Conservation (phyloP, 2,329 filamentous ascomycete species). For the Colletotrichum chrysophilum region DNA sequence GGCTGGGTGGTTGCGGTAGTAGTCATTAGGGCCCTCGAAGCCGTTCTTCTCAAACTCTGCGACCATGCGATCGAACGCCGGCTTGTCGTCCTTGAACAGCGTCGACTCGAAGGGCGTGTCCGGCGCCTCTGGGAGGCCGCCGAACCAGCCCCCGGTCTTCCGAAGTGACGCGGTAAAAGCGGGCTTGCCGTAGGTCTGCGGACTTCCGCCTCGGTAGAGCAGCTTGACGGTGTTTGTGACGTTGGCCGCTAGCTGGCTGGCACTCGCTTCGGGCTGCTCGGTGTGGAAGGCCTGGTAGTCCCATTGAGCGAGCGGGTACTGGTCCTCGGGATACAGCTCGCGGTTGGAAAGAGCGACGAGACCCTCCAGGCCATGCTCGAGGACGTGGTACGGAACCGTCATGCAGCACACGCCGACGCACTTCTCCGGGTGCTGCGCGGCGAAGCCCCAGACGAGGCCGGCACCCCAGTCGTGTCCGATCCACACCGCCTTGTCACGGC, state of each 20-base stretch:
- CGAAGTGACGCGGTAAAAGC: neutral
- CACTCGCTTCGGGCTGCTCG: conserved; percentile 28
- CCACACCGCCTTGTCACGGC: conserved; percentile 47
- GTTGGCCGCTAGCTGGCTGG: conserved; percentile 23
- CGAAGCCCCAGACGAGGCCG: conserved; percentile 29
- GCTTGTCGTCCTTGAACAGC: neutral
- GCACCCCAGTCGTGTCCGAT: conserved; percentile 50
- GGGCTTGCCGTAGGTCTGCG: neutral
- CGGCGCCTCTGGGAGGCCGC: neutral
- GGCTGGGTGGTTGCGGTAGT: conserved; percentile 46
- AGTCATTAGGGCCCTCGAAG: conserved; percentile 54
- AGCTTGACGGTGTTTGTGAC: conserved; percentile 19
- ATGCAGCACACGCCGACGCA: conserved; percentile 28
- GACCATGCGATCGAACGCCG: conserved; percentile 75
- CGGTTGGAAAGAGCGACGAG: conserved; percentile 42
- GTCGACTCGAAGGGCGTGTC: neutral
- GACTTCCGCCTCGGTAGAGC: neutral
- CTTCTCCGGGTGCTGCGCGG: conserved; percentile 30
- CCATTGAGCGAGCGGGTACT: conserved; percentile 40
- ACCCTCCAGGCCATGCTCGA: conserved; percentile 44
- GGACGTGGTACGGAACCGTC: conserved; percentile 44
- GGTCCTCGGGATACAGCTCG: conserved; percentile 46
- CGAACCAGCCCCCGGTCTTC: conserved; percentile 24
- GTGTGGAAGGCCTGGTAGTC: conserved; percentile 33
- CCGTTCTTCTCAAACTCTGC: conserved; percentile 90